These are phyloP conservation scores for Lipomyces yarrowii DNA, from an alignment of 1,139 yeast species.

Conservation along the genomic window DNA sequence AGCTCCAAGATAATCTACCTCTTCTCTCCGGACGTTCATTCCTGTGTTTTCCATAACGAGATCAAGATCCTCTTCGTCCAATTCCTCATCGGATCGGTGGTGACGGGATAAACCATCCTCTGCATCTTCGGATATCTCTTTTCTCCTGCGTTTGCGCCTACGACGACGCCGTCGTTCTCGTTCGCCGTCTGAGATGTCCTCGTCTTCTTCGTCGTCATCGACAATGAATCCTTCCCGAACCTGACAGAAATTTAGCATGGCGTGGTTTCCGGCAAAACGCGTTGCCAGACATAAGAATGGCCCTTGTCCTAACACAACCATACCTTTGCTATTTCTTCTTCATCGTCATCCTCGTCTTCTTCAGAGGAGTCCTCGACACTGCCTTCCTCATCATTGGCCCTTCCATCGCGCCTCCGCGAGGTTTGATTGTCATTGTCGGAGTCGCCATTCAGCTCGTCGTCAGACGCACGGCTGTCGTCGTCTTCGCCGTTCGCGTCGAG, in stretches of 20 bases:
- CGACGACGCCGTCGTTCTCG: conserved; percentile 47
- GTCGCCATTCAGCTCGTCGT: conserved; percentile 17
- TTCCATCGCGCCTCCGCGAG: background rate
- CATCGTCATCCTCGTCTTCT: conserved; percentile 50
- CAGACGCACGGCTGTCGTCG: conserved; percentile 17
- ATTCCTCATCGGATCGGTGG: conserved; percentile 55
- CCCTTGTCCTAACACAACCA: conserved; percentile 13
- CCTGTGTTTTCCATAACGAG: conserved; percentile 89
- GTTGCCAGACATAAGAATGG: background rate
- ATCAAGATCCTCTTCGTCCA: conserved; percentile 95
- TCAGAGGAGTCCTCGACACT: conserved; percentile 43
- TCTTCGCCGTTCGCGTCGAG: conserved; percentile 26
- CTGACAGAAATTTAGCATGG: conserved; percentile 35
- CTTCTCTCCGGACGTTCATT: conserved; percentile 48
- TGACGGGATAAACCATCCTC: conserved; percentile 39
- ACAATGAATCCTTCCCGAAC: conserved; percentile 93
- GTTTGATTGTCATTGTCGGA: background rate
- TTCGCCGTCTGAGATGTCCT: conserved; percentile 51
- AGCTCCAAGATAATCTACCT: background rate
- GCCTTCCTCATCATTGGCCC: conserved; percentile 9
- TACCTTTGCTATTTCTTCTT: conserved; percentile 47
- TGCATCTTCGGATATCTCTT: conserved; percentile 33
- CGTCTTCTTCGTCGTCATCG: conserved; percentile 81
- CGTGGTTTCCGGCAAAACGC: background rate
- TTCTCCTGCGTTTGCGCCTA: conserved; percentile 37